Base-by-base conservation (phyloP, 2,329 filamentous ascomycete genomes). In the Penicillium concentricum region DNA sequence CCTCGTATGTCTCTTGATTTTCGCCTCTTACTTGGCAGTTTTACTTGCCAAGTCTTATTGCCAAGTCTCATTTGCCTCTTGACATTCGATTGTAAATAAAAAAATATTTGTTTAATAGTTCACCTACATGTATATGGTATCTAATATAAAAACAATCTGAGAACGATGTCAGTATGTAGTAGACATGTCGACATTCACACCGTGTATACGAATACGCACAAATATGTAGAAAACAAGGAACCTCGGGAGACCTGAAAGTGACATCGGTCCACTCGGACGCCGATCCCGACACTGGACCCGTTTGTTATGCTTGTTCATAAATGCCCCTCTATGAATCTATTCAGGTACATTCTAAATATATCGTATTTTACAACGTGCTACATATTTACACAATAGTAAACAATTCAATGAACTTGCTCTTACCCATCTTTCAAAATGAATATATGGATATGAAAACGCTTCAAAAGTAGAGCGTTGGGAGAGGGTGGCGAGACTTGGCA, bases 201-300 rank as follows among this genome's bases (percentile, higher is more conserved):
- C 16, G 37, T 48, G 12, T 41, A 16, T 38, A 12, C 16, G 9
- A 45, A 45, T 24, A 34, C 34, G 42, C 43, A 48, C 26, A 38
- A 46, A 12, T 24, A 20, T 48, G 35, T 43, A 49, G 30, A 48
- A 54, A 54, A 54, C 44, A 42, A 18, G 44, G 16, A 41, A 47
- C 20, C 12, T 35, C 32, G 32, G 32, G 38, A 43, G 51, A 39
- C 38, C 32, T 12, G 22, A 15, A 44, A 16, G 22, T 39, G 34
- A n/a, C 13, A 50, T 43, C 45, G 39, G n/a, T 45, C 24, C 16
- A 41, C 24, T 13, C 20, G 12, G 16, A 51, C 20, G 41, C 48
- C 48, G 54, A 56, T 52, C 48, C 53, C 39, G 53, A 51, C 30
- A 22, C 22, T 7, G 22, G 39, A 10, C 24, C 42, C n/a, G 24